Conservation (phyloP, 352 stramenopile species). For the Globisporangium megalacanthum region DNA sequence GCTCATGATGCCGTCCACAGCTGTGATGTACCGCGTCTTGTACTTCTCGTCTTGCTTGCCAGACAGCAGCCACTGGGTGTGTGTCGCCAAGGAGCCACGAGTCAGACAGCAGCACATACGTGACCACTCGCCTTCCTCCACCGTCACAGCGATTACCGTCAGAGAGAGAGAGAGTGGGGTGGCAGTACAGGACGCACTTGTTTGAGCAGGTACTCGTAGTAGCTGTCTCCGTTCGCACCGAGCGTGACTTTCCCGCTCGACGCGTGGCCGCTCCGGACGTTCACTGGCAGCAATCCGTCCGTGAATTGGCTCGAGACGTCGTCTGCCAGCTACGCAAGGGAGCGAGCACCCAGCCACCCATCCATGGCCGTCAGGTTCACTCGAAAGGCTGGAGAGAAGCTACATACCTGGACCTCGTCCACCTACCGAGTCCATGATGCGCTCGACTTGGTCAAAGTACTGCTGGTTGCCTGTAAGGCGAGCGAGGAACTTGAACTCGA, state of each 20-base stretch:
- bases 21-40: slow-evolving; percentile 54
- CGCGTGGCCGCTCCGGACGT: slow-evolving; percentile 39
- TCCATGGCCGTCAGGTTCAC: not conserved
- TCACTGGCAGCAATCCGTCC: slow-evolving; percentile 46
- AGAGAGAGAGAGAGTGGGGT: not conserved
- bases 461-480: slow-evolving; percentile 47
- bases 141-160: not conserved
- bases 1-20: slow-evolving; percentile 54
- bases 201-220: slow-evolving; percentile 85
- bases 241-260: slow-evolving; percentile 53
- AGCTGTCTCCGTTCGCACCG: slow-evolving; percentile 73
- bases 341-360: no score
- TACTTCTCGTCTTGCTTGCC: slow-evolving; percentile 73
- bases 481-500: slow-evolving; percentile 81
- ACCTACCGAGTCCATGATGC: slow-evolving; percentile 57
- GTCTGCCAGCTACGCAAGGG: slow-evolving; percentile 28
- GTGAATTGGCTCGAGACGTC: slow-evolving; percentile 50
- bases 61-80: slow-evolving; percentile 59
- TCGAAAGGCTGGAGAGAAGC: not conserved
- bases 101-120: not conserved
- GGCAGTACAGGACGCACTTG: slow-evolving; percentile 30
- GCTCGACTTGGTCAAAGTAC: slow-evolving; percentile 66
- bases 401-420: no score
- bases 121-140: not conserved
- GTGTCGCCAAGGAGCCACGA: not conserved